Percentiles rank a stretch among this genome's conserved stretches.
These are phyloP conservation scores for Endotrypanum monterogeii DNA, from an alignment of 208 protist genomes.

Conservation along the genomic window DNA sequence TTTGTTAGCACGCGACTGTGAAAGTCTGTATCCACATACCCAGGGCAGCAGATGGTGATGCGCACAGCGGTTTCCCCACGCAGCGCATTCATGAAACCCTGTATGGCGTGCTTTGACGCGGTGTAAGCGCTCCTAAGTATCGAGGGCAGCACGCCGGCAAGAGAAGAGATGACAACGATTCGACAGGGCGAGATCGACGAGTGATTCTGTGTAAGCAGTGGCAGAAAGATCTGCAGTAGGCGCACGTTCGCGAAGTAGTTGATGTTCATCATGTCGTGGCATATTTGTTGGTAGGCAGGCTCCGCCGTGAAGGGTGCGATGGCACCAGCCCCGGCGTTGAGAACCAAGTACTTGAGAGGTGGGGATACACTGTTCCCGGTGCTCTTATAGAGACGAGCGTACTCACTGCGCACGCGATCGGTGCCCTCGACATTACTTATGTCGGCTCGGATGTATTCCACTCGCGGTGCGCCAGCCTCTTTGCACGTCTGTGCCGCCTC, in stretches of 20 bases:
- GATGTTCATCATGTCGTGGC: conserved; percentile 78
- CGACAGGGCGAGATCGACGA: conserved; percentile 45
- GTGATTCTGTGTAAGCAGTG: conserved; percentile 43
- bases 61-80: conserved; percentile 70
- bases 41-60: conserved; percentile 83
- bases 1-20: conserved; percentile 58
- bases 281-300: conserved; percentile 52
- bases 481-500: conserved; percentile 40
- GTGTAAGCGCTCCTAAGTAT: conserved; percentile 79
- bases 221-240: conserved; percentile 69
- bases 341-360: conserved; percentile 69
- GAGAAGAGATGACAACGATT: conserved; percentile 77
- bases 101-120: conserved; percentile 85
- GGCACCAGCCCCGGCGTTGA: conserved; percentile 82
- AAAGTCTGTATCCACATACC: conserved; percentile 88
- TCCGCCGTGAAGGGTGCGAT: conserved; percentile 70
- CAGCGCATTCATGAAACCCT: conserved; percentile 88
- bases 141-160: conserved; percentile 79
- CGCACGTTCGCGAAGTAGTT: conserved; percentile 90
- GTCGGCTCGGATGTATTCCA: conserved; percentile 65
- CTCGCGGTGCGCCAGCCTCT: conserved; percentile 46
- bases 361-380: not conserved
- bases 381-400: conserved; percentile 25
- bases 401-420: conserved; percentile 24
- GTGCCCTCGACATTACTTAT: conserved; percentile 53